Base-by-base conservation (phyloP, 805 yeast species). In the Diddensiella transvaalensis region DNA sequence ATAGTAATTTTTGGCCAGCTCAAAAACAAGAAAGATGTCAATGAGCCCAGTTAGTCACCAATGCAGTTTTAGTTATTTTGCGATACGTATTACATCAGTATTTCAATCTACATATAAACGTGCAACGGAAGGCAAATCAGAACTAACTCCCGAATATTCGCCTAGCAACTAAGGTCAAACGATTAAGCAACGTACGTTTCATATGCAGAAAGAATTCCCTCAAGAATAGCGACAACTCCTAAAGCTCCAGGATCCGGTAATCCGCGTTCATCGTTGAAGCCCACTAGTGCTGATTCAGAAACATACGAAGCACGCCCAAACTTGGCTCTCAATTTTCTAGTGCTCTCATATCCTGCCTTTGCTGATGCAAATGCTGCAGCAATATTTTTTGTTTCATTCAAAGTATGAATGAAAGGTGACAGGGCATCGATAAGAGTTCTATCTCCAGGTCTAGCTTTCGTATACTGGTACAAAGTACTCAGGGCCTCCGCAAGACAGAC, bases 301-400 rank as follows among this genome's bases (percentile, higher is more conserved):
- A 90, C 96, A 63, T 90, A 91, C 3, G 95, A 84, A 15, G 98
- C 96, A 61, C 98, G 79, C 24, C 98, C 98, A 58, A 91, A 88
- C 58, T 83, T 83, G 40, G 97, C 97, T 55, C 79, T 82, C 55
- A 86, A 69, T 32, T 79, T 71, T 43, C 82, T 80, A 0, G 98
- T 91, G 3, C 76, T 68, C 40, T 85, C 81, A 21, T 95, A 91
- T 41, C 96, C 96, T 35, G 76, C 69, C 35, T 71, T 49, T 23
- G 50, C 39, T 8, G 87, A 89, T 29, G 69, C 59, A 13, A 80
- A 77, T 3, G 96, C 96, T 39, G 70, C 69, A 5, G 60, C 53
- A 30, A 87, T 66, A 58, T 83, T 83, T 3, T 70, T 66, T 0
- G 83, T 67, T 13, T 70, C 54, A 3, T 67, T 56, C 24, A 87